Percentiles rank a stretch among this genome's conserved stretches.
Evolutionary conservation across 2,329 filamentous ascomycete species (phyloP).

Genomic region (Camillea tinctor): DNA sequence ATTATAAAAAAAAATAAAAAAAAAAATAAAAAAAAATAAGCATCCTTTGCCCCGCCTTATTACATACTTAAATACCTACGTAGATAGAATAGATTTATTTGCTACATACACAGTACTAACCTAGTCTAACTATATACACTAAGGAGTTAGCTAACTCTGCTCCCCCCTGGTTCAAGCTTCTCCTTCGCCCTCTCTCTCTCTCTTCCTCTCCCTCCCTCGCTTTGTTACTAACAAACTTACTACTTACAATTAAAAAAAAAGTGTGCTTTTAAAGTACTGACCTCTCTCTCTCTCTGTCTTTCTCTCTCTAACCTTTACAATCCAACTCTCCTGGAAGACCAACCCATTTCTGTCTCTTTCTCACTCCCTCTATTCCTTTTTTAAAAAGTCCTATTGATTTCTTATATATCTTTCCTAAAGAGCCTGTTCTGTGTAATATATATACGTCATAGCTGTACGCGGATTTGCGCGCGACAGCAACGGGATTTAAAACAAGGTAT

Average conservation of each 20-base stretch:
- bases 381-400: background rate
- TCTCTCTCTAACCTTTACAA: no score
- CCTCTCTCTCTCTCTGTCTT: no score
- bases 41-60: no score
- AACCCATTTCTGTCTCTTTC: background rate
- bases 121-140: background rate
- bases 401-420: background rate
- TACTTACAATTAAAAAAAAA: background rate
- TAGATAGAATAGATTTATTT: no score
- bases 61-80: background rate
- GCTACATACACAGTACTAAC: background rate
- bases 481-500: background rate
- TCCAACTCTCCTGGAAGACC: background rate
- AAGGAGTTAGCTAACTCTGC: background rate
- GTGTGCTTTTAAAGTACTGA: background rate
- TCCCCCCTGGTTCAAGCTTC: background rate
- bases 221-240: background rate
- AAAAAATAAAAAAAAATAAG: no score
- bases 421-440: background rate
- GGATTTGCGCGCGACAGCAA: background rate
- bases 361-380: no score
- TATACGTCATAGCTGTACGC: background rate
- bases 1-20: no score
- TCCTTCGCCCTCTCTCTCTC: no score
- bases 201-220: no score